A percentile compares a stretch with the other conserved stretches of the same genome.
These are phyloP conservation scores for Sanghuangporus baumii DNA, from an alignment of 1,284 basidiomycete genomes.

Conservation along the genomic window DNA sequence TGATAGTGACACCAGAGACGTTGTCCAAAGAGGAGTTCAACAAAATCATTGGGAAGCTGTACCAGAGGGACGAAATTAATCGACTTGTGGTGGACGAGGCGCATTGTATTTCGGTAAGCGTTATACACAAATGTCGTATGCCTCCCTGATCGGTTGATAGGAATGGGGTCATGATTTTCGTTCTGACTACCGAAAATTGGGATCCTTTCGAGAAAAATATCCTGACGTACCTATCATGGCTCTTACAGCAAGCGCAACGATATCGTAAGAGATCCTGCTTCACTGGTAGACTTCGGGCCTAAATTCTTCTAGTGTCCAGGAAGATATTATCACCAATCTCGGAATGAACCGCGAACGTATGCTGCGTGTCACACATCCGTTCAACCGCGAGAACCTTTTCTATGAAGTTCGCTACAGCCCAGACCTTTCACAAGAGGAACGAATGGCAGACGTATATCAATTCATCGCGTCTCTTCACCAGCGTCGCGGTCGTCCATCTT, in stretches of 20 bases:
- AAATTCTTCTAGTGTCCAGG: conserved; percentile 47
- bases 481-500: conserved; percentile 54
- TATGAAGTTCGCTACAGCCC: conserved; percentile 72
- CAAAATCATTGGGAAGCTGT: conserved; percentile 43
- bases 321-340: conserved; percentile 64
- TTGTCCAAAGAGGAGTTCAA: conserved; percentile 53
- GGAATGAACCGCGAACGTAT: conserved; percentile 52
- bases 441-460: conserved; percentile 60
- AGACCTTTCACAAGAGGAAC: conserved; percentile 39
- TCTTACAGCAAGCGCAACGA: conserved; percentile 73
- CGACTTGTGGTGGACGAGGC: conserved; percentile 82
- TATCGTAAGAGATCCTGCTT: conserved; percentile 35
- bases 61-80: conserved; percentile 53
- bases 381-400: conserved; percentile 76
- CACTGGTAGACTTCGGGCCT: neutral
- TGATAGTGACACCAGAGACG: conserved; percentile 70
- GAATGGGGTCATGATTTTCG: conserved; percentile 87
- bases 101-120: conserved; percentile 73
- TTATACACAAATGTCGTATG: conserved; percentile 17
- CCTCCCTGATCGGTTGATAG: conserved; percentile 30
- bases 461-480: conserved; percentile 60
- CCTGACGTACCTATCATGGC: conserved; percentile 78
- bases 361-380: conserved; percentile 66
- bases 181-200: conserved; percentile 65
- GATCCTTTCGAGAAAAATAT: conserved; percentile 63